Conservation (phyloP, 1,139 yeast species). For the Pichia kudriavzevii region DNA sequence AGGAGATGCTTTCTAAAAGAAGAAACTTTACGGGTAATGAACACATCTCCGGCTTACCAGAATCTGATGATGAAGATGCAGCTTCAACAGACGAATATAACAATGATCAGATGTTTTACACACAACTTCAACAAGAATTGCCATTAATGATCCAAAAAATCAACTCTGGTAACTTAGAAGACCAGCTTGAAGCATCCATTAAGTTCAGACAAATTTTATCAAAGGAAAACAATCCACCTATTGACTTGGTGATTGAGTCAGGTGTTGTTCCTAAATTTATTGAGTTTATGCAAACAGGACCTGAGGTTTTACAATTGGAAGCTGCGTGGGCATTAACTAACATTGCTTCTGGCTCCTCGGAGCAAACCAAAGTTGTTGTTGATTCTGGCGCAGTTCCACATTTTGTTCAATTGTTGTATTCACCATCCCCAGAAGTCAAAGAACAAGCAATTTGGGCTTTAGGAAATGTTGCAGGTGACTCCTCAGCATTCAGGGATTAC, state of each 20-base stretch:
- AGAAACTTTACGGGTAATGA: constrained; percentile 53
- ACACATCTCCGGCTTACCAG: constrained; percentile 10
- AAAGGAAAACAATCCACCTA: constrained; percentile 96
- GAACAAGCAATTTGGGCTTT: constrained; percentile 99
- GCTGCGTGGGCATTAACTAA: constrained; percentile 99
- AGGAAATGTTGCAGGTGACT: constrained; percentile 98
- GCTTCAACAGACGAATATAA: constrained; percentile 31
- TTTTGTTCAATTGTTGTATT: constrained; percentile 73
- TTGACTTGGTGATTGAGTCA: constrained; percentile 82
- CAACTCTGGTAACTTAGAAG: constrained; percentile 68
- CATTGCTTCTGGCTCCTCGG: constrained; percentile 91
- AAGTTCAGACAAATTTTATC: constrained; percentile 90
- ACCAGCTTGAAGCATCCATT: constrained; percentile 81
- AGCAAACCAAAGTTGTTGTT: constrained; percentile 84
- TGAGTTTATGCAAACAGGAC: constrained; percentile 69
- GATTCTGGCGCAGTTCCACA: constrained; percentile 91
- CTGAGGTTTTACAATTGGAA: constrained; percentile 87
- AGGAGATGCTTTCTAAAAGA: constrained; percentile 88
- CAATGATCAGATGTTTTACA: constrained; percentile 46
- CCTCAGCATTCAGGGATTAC: constrained; percentile 79
- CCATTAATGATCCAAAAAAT: constrained; percentile 84
- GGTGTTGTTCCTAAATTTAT: constrained; percentile 93
- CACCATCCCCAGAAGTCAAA: constrained; percentile 82
- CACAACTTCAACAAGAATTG: constrained; percentile 63
- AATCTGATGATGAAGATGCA: constrained; percentile 38